phyloP scores from a whole-genome alignment of 768 basidiomycete genomes.

The Pleurotus salmoneostramineus region DNA sequence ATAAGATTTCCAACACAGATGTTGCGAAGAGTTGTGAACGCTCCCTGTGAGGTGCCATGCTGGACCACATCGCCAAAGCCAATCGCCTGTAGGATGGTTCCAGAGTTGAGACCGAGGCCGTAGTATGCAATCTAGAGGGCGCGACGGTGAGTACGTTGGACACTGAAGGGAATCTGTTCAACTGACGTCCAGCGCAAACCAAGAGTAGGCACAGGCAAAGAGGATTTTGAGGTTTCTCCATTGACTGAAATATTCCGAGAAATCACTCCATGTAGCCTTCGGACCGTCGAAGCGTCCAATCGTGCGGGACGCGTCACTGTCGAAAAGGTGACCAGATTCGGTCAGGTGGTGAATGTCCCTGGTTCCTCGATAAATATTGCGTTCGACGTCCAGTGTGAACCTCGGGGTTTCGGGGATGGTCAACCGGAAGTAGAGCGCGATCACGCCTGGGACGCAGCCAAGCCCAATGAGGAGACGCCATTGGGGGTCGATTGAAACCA shows the following conservation, averaged over 20 bases:
- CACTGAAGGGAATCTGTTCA: background rate
- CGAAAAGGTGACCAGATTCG: conserved; percentile 45
- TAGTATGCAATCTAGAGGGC: conserved; percentile 71
- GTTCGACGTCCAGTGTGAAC: conserved; percentile 87
- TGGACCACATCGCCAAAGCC: conserved; percentile 54
- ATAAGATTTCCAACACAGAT: conserved; percentile 72
- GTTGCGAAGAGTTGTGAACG: conserved; percentile 60
- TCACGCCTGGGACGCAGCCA: conserved; percentile 73
- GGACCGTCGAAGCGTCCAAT: conserved; percentile 42
- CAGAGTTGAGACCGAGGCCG: conserved; percentile 80
- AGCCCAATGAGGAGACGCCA: conserved; percentile 90
- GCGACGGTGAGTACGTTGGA: background rate
- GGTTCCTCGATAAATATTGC: conserved; percentile 71
- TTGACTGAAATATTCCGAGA: conserved; percentile 59
- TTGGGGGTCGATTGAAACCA: conserved; percentile 60
- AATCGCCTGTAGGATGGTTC: conserved; percentile 69
- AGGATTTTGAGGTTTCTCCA: conserved; percentile 79
- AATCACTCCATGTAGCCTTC: conserved; percentile 66
- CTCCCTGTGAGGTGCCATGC: conserved; percentile 14
- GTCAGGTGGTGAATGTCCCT: conserved; percentile 71
- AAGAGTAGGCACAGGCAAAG: conserved; percentile 74
- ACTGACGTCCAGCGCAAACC: conserved; percentile 83
- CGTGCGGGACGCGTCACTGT: conserved; percentile 53
- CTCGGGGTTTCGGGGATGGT: conserved; percentile 92
- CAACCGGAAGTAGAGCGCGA: conserved; percentile 88